phyloP scores from a whole-genome alignment of 345 rosid genomes.

The Populus simonii region DNA sequence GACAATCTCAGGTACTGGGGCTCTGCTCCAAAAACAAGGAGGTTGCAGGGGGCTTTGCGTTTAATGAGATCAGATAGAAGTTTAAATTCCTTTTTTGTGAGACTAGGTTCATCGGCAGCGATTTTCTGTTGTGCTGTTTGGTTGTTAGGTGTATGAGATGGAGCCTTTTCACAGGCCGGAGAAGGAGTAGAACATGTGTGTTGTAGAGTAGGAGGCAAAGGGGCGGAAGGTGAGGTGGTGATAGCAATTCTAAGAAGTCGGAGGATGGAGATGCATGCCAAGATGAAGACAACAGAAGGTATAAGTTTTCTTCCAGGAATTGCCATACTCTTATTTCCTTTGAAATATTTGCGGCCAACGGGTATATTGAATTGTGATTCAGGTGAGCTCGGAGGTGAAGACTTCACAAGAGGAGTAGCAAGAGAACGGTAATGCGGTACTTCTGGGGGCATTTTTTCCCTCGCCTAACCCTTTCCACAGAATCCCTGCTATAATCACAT shows the following conservation, averaged over 20 bases:
- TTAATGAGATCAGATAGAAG: slow-evolving; percentile 48
- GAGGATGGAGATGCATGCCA: slow-evolving; percentile 57
- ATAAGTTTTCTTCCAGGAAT: slow-evolving; percentile 54
- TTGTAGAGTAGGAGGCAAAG: slow-evolving; percentile 34
- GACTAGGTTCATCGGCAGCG: slow-evolving; percentile 15
- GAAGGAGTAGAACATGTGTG: slow-evolving; percentile 20
- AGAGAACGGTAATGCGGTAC: slow-evolving; percentile 37
- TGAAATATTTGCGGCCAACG: slow-evolving; percentile 27
- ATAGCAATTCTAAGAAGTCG: slow-evolving; percentile 53
- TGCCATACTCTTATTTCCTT: slow-evolving; percentile 45
- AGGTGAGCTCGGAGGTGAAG: slow-evolving; percentile 49
- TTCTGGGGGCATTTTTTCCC: slow-evolving; percentile 65
- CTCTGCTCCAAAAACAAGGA: slow-evolving; percentile 71
- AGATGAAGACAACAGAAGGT: slow-evolving; percentile 57
- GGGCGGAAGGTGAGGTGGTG: slow-evolving; percentile 42
- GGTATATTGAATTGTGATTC: slow-evolving; percentile 6
- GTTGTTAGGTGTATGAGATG: slow-evolving; percentile 12
- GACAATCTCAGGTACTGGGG: slow-evolving; percentile 53
- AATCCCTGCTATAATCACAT: slow-evolving; percentile 23
- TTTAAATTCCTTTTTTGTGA: slow-evolving; percentile 62
- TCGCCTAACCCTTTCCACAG: slow-evolving; percentile 16
- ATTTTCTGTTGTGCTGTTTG: slow-evolving; percentile 3
- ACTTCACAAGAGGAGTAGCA: slow-evolving; percentile 38
- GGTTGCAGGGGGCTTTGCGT: slow-evolving; percentile 65
- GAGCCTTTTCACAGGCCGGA: slow-evolving; percentile 24